Conservation (phyloP, 2,329 filamentous ascomycete genomes). For the Hypoxylon sp. region DNA sequence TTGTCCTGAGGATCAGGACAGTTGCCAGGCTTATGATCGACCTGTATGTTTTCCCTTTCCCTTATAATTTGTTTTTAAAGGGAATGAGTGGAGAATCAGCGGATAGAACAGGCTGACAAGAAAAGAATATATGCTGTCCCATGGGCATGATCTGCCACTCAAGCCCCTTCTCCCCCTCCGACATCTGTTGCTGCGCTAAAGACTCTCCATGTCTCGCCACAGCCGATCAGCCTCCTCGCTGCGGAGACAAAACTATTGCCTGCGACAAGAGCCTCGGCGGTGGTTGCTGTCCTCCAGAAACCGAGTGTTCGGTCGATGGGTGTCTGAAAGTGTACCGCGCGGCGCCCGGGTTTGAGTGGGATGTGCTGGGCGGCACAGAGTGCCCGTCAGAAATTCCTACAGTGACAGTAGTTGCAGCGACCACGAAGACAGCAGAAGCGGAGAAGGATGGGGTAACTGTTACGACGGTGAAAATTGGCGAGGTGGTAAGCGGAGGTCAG, state of each 20-base stretch:
- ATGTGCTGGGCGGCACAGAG: constrained; percentile 15
- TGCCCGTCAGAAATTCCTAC: background rate
- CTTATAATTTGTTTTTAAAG: background rate
- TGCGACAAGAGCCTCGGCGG: constrained; percentile 40
- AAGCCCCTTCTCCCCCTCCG: constrained; percentile 41
- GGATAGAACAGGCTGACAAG: constrained; percentile 4
- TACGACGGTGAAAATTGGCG: constrained; percentile 34
- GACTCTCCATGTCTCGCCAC: constrained; percentile 17
- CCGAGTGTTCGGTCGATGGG: constrained; percentile 36
- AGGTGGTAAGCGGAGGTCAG: constrained; percentile 23
- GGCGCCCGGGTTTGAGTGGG: constrained; percentile 27
- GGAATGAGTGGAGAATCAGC: background rate
- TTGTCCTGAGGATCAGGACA: constrained; percentile 30
- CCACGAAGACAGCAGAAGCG: background rate
- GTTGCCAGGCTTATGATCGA: constrained; percentile 35
- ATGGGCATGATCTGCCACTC: constrained; percentile 36
- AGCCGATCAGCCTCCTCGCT: constrained; percentile 27
- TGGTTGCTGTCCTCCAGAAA: constrained; percentile 41
- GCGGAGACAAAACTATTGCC: constrained; percentile 17
- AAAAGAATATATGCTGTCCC: constrained; percentile 46
- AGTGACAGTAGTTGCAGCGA: background rate
- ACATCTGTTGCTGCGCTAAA: constrained; percentile 44
- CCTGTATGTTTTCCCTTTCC: constrained; percentile 27
- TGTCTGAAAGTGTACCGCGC: constrained; percentile 41
- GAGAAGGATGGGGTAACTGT: constrained; percentile 23